phyloP scores from a whole-genome alignment of 257 asterid genomes.

The Penstemon newberryi region DNA sequence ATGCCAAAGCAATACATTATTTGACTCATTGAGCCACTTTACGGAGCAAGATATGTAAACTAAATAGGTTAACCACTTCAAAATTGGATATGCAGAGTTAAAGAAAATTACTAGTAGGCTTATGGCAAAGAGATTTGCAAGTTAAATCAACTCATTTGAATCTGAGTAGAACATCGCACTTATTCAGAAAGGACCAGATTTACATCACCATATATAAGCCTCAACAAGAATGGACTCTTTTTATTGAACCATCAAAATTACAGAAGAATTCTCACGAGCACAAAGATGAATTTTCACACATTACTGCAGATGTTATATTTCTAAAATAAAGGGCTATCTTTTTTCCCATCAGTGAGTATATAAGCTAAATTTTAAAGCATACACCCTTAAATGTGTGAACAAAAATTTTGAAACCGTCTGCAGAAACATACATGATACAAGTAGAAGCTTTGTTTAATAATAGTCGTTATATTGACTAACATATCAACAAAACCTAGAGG shows the following conservation, averaged over 20 bases:
- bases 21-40: background rate
- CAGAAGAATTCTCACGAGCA: background rate
- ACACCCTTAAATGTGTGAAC: constrained; percentile 10
- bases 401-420: constrained; percentile 16
- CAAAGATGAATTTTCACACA: constrained; percentile 7
- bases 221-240: background rate
- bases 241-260: background rate
- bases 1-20: constrained; percentile 7
- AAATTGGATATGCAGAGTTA: background rate
- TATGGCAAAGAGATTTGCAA: background rate
- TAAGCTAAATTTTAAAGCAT: constrained; percentile 8
- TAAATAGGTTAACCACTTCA: constrained; percentile 6
- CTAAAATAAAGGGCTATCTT: constrained; percentile 3
- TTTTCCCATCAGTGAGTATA: background rate
- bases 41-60: constrained; percentile 16
- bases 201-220: constrained; percentile 3
- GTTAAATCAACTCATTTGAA: constrained; percentile 10
- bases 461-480: constrained; percentile 10
- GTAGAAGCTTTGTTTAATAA: constrained; percentile 10
- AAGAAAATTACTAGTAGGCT: constrained; percentile 7
- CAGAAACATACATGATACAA: constrained; percentile 6
- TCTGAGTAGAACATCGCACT: background rate
- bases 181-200: constrained; percentile 7
- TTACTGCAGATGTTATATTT: constrained; percentile 5
- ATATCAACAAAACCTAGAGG: constrained; percentile 10